Evolutionary conservation across 139 green algal genomes (phyloP).

Genomic region (Cymbomonas tetramitiformis): DNA sequence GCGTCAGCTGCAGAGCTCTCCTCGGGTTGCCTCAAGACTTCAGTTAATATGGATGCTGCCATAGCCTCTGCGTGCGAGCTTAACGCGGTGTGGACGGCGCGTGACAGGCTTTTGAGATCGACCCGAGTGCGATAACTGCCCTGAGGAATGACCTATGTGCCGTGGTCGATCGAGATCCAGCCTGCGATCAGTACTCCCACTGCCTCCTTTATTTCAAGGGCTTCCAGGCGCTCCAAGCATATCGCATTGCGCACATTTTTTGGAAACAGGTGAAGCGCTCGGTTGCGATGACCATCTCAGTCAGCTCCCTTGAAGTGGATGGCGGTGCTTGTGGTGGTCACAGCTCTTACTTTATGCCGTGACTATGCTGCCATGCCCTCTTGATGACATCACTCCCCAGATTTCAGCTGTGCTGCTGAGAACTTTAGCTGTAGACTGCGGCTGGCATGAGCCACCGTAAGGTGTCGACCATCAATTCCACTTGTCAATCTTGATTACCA

Average conservation of each 20-base stretch:
- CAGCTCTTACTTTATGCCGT: too few species aligned
- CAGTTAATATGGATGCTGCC: too few species aligned
- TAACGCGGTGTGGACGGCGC: not conserved
- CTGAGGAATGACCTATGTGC: conserved; percentile 24
- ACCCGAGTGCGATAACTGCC: not conserved
- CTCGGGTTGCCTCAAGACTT: too few species aligned
- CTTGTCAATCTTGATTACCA: conserved; percentile 6
- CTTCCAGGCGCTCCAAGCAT: conserved; percentile 31
- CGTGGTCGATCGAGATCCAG: conserved; percentile 33
- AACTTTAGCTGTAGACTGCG: not conserved
- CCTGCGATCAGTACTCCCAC: conserved; percentile 29
- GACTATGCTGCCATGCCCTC: too few species aligned
- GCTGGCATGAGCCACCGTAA: too few species aligned
- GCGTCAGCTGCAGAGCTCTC: too few species aligned
- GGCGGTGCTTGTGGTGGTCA: too few species aligned
- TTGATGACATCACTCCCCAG: too few species aligned
- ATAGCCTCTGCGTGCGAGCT: too few species aligned
- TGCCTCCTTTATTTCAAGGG: conserved; percentile 43
- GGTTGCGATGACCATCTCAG: conserved; percentile 32
- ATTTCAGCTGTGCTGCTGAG: not conserved
- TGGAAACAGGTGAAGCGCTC: conserved; percentile 18
- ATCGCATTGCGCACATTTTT: conserved; percentile 33
- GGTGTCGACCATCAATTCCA: not conserved
- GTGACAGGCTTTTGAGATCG: too few species aligned
- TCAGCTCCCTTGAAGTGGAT: too few species aligned